Conservation (phyloP, 106 monocot species). For the Dendrobium huoshanense region DNA sequence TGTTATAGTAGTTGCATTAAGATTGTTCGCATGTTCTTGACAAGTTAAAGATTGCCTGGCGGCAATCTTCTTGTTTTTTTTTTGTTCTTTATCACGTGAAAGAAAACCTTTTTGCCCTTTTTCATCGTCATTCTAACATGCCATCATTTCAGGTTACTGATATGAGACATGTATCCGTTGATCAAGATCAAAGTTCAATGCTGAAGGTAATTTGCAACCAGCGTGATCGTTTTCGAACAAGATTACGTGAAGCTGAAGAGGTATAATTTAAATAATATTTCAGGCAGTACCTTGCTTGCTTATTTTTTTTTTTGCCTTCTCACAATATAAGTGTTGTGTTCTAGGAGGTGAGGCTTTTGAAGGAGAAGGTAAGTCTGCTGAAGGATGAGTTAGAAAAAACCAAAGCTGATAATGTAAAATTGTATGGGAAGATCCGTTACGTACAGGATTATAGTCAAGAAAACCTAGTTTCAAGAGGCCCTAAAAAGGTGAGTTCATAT, state of each 20-base stretch:
- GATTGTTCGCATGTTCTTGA: neutral
- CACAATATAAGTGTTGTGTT: neutral
- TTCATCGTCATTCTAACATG: neutral
- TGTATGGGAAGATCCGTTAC: conserved; percentile 95
- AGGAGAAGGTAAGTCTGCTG: conserved; percentile 74
- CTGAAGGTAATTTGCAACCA: conserved; percentile 98
- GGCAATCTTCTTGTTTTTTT: too few species aligned
- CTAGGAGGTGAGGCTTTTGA: conserved; percentile 82
- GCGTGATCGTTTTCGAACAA: conserved; percentile 82
- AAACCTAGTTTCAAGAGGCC: conserved; percentile 88
- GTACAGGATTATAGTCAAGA: conserved; percentile 95
- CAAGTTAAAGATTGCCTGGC: neutral
- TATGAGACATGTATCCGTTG: conserved; percentile 49
- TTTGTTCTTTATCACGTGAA: neutral
- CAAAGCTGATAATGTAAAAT: conserved; percentile 95
- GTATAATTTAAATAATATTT: conserved; percentile 25
- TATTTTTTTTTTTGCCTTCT: conserved; percentile 2
- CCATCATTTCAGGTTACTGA: conserved; percentile 47
- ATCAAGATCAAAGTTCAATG: conserved; percentile 99
- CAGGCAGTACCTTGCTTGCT: neutral
- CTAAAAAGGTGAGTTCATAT: conserved; percentile 58
- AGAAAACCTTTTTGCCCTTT: neutral
- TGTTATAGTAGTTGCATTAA: neutral
- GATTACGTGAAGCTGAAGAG: conserved; percentile 93
- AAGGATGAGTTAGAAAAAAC: conserved; percentile 79